A percentile compares a stretch with the other conserved stretches of the same genome.
These are phyloP conservation scores for Geotrichum klebahnii DNA, from an alignment of 1,139 yeast genomes.

Conservation along the genomic window DNA sequence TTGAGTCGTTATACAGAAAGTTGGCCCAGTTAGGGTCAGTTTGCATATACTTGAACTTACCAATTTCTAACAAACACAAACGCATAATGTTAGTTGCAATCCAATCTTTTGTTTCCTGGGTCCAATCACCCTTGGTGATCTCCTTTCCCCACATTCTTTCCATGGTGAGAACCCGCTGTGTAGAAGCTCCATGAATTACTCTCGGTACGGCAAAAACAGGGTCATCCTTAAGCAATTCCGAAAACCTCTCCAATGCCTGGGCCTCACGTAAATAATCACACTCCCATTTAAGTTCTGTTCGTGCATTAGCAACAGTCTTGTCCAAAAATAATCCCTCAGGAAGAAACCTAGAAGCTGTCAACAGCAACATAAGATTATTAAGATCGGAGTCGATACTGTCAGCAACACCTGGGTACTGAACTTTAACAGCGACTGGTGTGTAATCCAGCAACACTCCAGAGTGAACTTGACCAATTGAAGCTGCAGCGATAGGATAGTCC, in stretches of 20 bases:
- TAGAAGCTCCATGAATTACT: constrained; percentile 73
- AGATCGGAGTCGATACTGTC: constrained; percentile 90
- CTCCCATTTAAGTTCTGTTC: constrained; percentile 94
- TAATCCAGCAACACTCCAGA: constrained; percentile 60
- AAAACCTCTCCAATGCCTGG: constrained; percentile 64
- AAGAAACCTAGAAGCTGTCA: constrained; percentile 79
- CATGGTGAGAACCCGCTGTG: constrained; percentile 85
- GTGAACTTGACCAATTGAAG: constrained; percentile 96
- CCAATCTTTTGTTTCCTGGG: constrained; percentile 70
- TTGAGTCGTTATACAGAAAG: constrained; percentile 69
- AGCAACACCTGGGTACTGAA: constrained; percentile 97
- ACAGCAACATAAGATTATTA: constrained; percentile 71
- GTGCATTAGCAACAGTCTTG: constrained; percentile 86
- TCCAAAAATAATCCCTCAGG: constrained; percentile 93
- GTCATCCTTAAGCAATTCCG: constrained; percentile 59
- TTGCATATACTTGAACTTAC: constrained; percentile 86
- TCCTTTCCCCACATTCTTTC: constrained; percentile 79
- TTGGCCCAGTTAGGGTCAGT: constrained; percentile 99
- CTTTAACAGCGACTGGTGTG: constrained; percentile 86
- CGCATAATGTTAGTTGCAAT: constrained; percentile 85
- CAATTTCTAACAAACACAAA: constrained; percentile 79
- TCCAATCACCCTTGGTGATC: constrained; percentile 62
- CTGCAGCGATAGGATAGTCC: constrained; percentile 93
- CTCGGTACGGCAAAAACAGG: constrained; percentile 73
- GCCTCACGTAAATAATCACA: constrained; percentile 95